Evolutionary conservation across 164 flowering plant species (phyloP).

Genomic region (Magnolia changhungtana): DNA sequence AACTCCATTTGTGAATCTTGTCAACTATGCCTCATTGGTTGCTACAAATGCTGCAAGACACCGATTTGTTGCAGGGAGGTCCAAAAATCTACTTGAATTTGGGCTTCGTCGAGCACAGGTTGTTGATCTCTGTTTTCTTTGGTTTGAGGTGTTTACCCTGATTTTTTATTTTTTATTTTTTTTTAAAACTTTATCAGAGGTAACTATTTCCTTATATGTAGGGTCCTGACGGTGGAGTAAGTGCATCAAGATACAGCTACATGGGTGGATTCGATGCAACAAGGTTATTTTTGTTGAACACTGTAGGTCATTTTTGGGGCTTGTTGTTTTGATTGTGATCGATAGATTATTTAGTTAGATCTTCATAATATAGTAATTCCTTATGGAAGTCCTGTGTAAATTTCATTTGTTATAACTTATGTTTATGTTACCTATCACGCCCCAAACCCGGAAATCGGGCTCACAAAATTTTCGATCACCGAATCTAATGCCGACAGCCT

Average conservation of each 20-base stretch:
- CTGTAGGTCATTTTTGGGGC: slow-evolving; percentile 4
- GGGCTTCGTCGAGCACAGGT: slow-evolving; percentile 99
- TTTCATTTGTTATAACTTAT: no score
- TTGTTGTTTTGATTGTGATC: not conserved
- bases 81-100: slow-evolving; percentile 85
- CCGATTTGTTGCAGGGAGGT: slow-evolving; percentile 91
- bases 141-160: slow-evolving; percentile 1
- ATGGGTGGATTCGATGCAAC: slow-evolving; percentile 98
- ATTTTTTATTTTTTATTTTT: not conserved
- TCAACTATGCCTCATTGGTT: slow-evolving; percentile 91
- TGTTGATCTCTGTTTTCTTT: slow-evolving; percentile 6
- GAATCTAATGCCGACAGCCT: no score
- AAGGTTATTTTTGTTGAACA: slow-evolving; percentile 46
- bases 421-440: not conserved
- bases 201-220: slow-evolving; percentile 23
- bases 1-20: slow-evolving; percentile 85
- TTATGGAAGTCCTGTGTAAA: not conserved
- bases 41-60: slow-evolving; percentile 99
- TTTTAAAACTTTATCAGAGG: slow-evolving; percentile 8
- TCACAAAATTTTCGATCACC: no score
- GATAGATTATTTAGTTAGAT: not conserved
- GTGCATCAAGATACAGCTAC: slow-evolving; percentile 90
- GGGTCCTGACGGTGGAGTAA: slow-evolving; percentile 99
- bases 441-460: no score
- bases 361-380: not conserved